Percentiles rank a stretch among this genome's conserved stretches.
These are phyloP conservation scores for Tagetes patula DNA, from an alignment of 129 eudicot genomes.

Conservation along the genomic window DNA sequence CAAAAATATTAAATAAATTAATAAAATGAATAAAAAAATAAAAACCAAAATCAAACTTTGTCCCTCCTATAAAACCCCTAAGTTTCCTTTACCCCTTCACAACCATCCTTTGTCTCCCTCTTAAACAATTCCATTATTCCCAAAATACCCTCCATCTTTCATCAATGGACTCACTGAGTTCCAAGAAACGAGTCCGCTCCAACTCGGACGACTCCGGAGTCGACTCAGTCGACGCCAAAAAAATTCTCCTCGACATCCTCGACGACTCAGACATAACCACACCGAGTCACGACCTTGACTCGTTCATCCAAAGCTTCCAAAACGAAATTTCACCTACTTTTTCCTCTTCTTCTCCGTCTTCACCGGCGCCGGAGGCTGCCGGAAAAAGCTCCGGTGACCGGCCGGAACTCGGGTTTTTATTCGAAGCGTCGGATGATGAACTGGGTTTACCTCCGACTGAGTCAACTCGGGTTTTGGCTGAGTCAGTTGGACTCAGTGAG, in stretches of 20 bases:
- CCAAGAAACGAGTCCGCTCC: constrained; percentile 42
- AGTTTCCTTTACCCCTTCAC: constrained; percentile 39
- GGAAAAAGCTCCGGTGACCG: constrained; percentile 38
- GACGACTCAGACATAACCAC: constrained; percentile 55
- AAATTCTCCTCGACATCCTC: constrained; percentile 45
- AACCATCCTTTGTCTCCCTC: constrained; percentile 26
- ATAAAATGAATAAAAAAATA: not conserved
- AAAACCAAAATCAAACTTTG: constrained; percentile 18
- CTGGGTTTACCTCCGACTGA: constrained; percentile 63
- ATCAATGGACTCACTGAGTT: constrained; percentile 43
- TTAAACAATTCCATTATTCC: constrained; percentile 2
- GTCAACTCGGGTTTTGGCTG: constrained; percentile 39
- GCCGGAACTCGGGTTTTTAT: constrained; percentile 53
- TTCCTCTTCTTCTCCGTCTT: too few relatives aligned
- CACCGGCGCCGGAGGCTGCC: constrained; percentile 23
- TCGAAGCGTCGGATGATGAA: constrained; percentile 64
- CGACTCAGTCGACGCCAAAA: constrained; percentile 55
- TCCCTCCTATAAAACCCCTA: constrained; percentile 34
- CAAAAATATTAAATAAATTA: not conserved
- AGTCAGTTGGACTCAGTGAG: constrained; percentile 55
- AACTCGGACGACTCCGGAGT: constrained; percentile 43
- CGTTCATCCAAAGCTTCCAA: constrained; percentile 75
- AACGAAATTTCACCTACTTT: constrained; percentile 44
- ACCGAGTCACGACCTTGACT: constrained; percentile 62
- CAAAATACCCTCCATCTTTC: constrained; percentile 10